phyloP scores from a whole-genome alignment of 345 rosid species.

The Limnanthes douglasii region DNA sequence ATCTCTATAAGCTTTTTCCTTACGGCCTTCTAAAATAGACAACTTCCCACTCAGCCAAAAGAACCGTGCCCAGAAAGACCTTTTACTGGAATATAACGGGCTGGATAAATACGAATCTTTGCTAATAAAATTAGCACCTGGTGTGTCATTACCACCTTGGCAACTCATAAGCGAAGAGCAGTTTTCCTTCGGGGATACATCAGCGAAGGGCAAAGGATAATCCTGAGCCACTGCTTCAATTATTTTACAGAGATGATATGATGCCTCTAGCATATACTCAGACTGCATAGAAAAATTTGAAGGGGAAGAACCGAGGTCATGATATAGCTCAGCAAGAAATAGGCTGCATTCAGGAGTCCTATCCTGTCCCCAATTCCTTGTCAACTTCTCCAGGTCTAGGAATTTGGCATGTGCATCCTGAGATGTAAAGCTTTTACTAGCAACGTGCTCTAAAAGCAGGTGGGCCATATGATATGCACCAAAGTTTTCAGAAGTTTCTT shows the following conservation, averaged over 20 bases:
- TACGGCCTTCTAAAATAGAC: constrained; percentile 62
- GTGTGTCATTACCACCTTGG: constrained; percentile 19
- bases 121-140: constrained; percentile 8
- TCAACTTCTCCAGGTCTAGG: constrained; percentile 70
- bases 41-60: constrained; percentile 88
- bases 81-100: constrained; percentile 23
- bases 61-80: constrained; percentile 68
- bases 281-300: constrained; percentile 29
- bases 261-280: constrained; percentile 48
- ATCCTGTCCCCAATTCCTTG: constrained; percentile 74
- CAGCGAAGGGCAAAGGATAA: constrained; percentile 24
- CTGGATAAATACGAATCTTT: constrained; percentile 13
- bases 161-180: constrained; percentile 15
- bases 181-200: constrained; percentile 16
- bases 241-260: constrained; percentile 84
- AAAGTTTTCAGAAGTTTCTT: constrained; percentile 49
- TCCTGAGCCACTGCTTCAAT: constrained; percentile 74
- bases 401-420: constrained; percentile 42
- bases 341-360: constrained; percentile 80
- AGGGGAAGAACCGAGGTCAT: constrained; percentile 50
- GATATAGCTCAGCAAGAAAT: constrained; percentile 81
- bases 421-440: constrained; percentile 29
- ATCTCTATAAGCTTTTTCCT: constrained; percentile 64
- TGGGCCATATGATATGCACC: constrained; percentile 89
- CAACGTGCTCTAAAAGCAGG: constrained; percentile 67